These are phyloP conservation scores for Phytopythium kandeliae DNA, from an alignment of 352 stramenopile species.

Conservation along the genomic window DNA sequence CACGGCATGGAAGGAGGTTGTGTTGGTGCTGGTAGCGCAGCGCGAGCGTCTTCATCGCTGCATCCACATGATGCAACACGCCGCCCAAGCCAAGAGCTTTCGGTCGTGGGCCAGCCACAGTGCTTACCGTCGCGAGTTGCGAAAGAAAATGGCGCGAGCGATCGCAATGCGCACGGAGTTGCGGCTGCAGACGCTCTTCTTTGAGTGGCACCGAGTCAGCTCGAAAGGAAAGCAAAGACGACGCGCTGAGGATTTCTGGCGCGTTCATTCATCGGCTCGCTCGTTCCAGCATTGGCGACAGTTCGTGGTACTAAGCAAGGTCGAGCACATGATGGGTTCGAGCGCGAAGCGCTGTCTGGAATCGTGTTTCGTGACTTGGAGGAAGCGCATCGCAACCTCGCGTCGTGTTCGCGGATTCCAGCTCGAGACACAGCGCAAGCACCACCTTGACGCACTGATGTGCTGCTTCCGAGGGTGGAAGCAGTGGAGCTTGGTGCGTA, in stretches of 20 bases:
- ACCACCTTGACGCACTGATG: slow-evolving; percentile 6
- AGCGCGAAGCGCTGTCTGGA: slow-evolving; percentile 19
- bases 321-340: slow-evolving; percentile 40
- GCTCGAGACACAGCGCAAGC: slow-evolving; percentile 7
- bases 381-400: slow-evolving; percentile 18
- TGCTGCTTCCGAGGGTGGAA: slow-evolving; percentile 29
- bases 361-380: slow-evolving; percentile 33
- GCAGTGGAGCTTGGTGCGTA: slow-evolving; percentile 18
- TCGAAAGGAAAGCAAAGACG: slow-evolving; percentile 9
- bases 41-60: slow-evolving; percentile 24
- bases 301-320: slow-evolving; percentile 39
- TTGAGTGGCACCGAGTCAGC: slow-evolving; percentile 19
- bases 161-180: slow-evolving; percentile 25
- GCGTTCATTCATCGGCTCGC: slow-evolving; percentile 4
- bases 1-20: slow-evolving; percentile 14
- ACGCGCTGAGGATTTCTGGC: slow-evolving; percentile 11
- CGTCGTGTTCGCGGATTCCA: slow-evolving; percentile 19
- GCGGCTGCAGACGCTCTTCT: slow-evolving; percentile 22
- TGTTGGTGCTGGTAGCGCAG: not conserved
- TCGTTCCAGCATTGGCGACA: slow-evolving; percentile 28
- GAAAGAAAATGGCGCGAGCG: slow-evolving; percentile 14
- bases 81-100: slow-evolving; percentile 32
- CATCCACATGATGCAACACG: slow-evolving; percentile 31
- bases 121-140: slow-evolving; percentile 10
- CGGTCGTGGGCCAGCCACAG: slow-evolving; percentile 24